Percentiles rank a stretch among this genome's conserved stretches.
Conservation (phyloP, 208 protist genomes). For the Histomonas meleagridis region DNA sequence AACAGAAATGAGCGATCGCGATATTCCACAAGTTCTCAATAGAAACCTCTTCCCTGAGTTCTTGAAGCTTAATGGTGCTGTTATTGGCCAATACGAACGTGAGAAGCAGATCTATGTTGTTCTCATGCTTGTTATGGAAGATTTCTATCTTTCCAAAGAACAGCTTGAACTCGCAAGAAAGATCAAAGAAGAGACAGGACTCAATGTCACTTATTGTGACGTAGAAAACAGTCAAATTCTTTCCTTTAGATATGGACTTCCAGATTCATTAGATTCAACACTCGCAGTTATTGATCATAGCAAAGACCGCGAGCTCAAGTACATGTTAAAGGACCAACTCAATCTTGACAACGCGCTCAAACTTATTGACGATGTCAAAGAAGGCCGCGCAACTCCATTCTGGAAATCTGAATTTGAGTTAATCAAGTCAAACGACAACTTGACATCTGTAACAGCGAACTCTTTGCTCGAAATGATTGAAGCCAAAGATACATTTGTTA, state of each 20-base stretch:
- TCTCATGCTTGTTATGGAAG: background rate
- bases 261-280: background rate
- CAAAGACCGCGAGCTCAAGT: background rate
- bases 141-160: constrained; percentile 1
- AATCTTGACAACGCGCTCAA: background rate
- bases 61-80: background rate
- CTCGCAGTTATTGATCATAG: background rate
- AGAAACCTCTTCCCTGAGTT: background rate
- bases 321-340: background rate
- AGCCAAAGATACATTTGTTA: background rate
- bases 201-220: background rate
- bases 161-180: background rate
- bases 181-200: background rate
- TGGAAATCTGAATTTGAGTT: background rate
- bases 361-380: background rate
- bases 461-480: background rate
- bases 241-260: background rate
- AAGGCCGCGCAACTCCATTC: background rate
- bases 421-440: background rate
- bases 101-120: background rate
- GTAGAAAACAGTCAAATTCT: background rate
- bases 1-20: background rate
- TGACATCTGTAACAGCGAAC: background rate
- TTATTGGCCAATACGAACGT: background rate
- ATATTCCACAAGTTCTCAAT: background rate